Evolutionary conservation across 805 yeast species (phyloP), one percentile per base, ranked within the genome.

Genomic region (Spathaspora sp.): DNA sequence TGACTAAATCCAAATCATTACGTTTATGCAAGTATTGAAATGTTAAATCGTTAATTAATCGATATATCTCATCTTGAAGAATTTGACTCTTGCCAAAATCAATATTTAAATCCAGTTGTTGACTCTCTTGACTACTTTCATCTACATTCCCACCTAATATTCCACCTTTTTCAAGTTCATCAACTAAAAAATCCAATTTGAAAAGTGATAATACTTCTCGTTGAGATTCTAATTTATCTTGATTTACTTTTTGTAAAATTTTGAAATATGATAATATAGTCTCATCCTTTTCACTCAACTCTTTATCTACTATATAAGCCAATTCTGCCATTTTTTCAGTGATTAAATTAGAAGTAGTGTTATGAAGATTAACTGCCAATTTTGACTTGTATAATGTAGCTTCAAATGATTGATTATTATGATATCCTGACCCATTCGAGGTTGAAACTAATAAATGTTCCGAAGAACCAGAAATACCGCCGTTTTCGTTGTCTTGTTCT

Each of bases 251-350:
- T 49, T 63, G 60, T 29, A 67, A 51, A 31, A 64, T 55, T 52
- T 64, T 68, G 49, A 66, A 62, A 42, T 65, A 57, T 5, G 59
- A 53, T 23, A 66, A 53, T 7, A 73, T 59, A 32, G 58, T 60
- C 20, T 70, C 75, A 49, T 74, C 78, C 44, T 64, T 64, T 46
- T 66, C 69, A 44, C 61, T 64, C 50, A 73, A 64, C 53, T 74
- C 78, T 50, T 63, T 66, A 50, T 70, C 75, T 19, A 74, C 65
- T 16, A 67, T 55, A 53, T 62, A 72, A 5, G 74, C 68, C 49
- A 73, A 61, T 49, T 72, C 74, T 2, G 73, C 62, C 47, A 74
- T 58, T 54, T 68, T 70, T 49, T 73, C 77, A 1, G 75, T 71
- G 18, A 74, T 60, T 39, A 60, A 29, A 48, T 69, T 68, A 11